These are phyloP conservation scores for Tolypocladium cylindrosporum DNA, from an alignment of 2,329 filamentous ascomycete species.

Conservation along the genomic window DNA sequence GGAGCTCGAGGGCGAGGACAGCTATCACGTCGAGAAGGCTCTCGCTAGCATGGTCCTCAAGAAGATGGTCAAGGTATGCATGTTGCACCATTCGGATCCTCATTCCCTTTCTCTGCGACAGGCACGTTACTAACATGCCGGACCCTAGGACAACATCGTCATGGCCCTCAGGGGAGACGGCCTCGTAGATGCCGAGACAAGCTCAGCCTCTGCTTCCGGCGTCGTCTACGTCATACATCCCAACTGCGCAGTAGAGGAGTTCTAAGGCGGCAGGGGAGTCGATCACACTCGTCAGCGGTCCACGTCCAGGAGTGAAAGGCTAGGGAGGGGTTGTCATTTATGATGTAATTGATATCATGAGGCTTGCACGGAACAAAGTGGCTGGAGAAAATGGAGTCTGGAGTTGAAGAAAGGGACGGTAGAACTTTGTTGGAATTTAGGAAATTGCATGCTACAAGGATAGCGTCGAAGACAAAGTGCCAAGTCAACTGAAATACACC, in stretches of 20 bases:
- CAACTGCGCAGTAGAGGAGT: conserved; percentile 75
- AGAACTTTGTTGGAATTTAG: neutral
- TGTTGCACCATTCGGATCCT: neutral
- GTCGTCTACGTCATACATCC: conserved; percentile 86
- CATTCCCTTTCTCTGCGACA: neutral
- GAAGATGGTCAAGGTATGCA: conserved; percentile 85
- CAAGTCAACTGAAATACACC: too few relatives aligned
- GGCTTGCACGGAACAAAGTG: neutral
- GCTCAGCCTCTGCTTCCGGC: conserved; percentile 23
- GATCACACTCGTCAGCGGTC: too few relatives aligned
- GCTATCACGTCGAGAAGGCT: conserved; percentile 63
- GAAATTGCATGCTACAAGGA: neutral
- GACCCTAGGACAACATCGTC: conserved; percentile 73
- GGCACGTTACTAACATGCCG: conserved; percentile 22
- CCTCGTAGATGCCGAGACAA: conserved; percentile 37
- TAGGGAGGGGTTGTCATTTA: neutral
- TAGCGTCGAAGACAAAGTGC: neutral
- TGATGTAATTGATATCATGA: neutral
- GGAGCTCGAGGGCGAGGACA: conserved; percentile 71
- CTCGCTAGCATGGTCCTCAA: conserved; percentile 80
- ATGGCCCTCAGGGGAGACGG: conserved; percentile 64
- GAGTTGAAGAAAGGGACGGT: conserved; percentile 3
- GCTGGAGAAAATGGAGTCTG: conserved; percentile 3
- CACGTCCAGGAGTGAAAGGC: neutral
- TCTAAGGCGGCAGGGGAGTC: conserved; percentile 15